Base-by-base conservation (phyloP, 805 yeast species). In the Hanseniaspora pseudoguilliermondii region DNA sequence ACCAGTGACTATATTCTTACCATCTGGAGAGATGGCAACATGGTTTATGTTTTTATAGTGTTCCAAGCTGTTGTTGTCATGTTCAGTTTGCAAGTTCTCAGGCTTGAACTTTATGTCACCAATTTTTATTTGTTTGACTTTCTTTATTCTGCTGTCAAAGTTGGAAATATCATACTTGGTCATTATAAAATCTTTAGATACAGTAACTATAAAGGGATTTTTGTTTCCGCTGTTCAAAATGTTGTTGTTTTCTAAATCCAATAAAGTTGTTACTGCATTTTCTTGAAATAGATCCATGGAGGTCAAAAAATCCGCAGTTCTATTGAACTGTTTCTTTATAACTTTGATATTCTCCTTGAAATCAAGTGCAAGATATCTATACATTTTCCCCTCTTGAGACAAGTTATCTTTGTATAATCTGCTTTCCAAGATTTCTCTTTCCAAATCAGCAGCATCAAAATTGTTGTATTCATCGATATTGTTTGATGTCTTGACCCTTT, bases 391-490 rank as follows among this genome's bases (percentile, higher is more conserved):
- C 65, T 84, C 84, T 57, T 81, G 81, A 67, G 89, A 96, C 1
- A 95, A 95, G 47, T 87, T 95, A 66, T 93, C 97, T 61, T 80
- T 80, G 64, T 81, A 85, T 62, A 93, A 75, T 63, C 98, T 77
- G 36, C 85, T 75, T 5, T 89, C 79, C 50, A 93, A 76, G 61
- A 86, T 83, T 63, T 93, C 97, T 57, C 83, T 78, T 69, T 91
- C 98, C 61, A 91, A 70, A 62, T 93, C 97, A 61, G 82, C 80
- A 10, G 98, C 97, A 72, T 89, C 95, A 63, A 87, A 90, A 51
- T 77, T 81, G 50, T 67, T 67, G 55, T 73, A 78, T 34, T 69
- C 73, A 47, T 64, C 69, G 5, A 65, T 51, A 10, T 41, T 41
- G 18, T 41, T 41, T 2, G 29, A 2, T 13, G 23, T 21, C 15